Evolutionary conservation across 106 monocot species (phyloP), one percentile per base, ranked within the genome.

Genomic region (Platanthera guangdongensis): DNA sequence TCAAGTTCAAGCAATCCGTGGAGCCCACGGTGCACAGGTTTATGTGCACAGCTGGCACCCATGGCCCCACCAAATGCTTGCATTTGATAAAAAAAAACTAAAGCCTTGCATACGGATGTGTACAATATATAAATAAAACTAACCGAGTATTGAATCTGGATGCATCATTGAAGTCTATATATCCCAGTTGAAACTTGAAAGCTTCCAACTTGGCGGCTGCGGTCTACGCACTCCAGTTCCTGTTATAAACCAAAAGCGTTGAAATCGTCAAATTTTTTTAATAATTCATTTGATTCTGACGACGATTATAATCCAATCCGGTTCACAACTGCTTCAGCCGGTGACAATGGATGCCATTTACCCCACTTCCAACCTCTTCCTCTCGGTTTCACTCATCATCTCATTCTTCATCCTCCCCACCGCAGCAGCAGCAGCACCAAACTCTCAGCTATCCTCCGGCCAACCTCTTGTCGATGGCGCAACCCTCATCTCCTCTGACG

Each of bases 401-500:
- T 32, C 9, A 25, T 21, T 75, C 74, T 15, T 53, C 54, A 13
- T 53, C 74, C 30, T 75, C 15, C 28, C 49, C 6, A 9, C 28
- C 0, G 2, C 8, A 8, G 25, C 25, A 25, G 25, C 25, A 14
- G 39, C 39, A 7, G 47, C 59, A n/a, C 5, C 21, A 47, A 72
- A 50, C 79, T 54, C 71, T 46, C 69, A 10, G 1, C 53, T 83
- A 8, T 52, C 53, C 4, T 57, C 22, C 25, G 47, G 57, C 57
- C 0, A 75, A 25, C 45, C 68, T 12, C 68, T 54, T 15, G 9
- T 1, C 15, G 83, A 83, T 11, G 83, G 83, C 75, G 14, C 75
- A 32, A 81, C 79, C 32, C 65, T 87, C 62, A 30, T 84, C 52
- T 87, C 87, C 22, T 19, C 75, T 4, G 60, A 60, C 16, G 68